A percentile compares a stretch with the other conserved stretches of the same genome.
phyloP scores from a whole-genome alignment of 768 basidiomycete species.

The Termitomyces sp. region DNA sequence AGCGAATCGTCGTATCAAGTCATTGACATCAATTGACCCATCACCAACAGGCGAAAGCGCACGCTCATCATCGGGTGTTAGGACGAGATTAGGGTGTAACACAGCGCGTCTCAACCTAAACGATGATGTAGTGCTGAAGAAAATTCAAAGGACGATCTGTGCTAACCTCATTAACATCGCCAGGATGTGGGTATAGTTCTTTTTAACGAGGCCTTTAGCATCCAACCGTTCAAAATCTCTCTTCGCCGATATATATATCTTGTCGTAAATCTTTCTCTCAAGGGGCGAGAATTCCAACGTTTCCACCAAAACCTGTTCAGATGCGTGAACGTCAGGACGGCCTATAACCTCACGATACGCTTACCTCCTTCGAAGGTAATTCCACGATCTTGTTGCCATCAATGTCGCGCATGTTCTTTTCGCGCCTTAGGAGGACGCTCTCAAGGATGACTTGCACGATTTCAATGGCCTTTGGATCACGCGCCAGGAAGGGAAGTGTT shows the following conservation, averaged over 20 bases:
- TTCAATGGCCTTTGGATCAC: conserved; percentile 89
- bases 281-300: conserved; percentile 73
- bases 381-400: conserved; percentile 88
- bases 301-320: conserved; percentile 56
- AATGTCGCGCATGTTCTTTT: conserved; percentile 87
- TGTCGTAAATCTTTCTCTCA: conserved; percentile 87
- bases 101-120: conserved; percentile 68
- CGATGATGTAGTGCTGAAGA: background rate
- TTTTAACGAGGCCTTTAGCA: conserved; percentile 71
- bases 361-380: conserved; percentile 79
- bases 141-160: background rate
- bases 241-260: conserved; percentile 77
- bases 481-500: conserved; percentile 85
- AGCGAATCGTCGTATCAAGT: conserved; percentile 51
- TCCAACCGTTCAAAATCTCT: conserved; percentile 74
- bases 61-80: conserved; percentile 43
- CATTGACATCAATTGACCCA: conserved; percentile 48
- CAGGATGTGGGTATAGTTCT: conserved; percentile 83
- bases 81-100: conserved; percentile 82
- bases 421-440: conserved; percentile 79
- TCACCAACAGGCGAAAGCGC: conserved; percentile 32
- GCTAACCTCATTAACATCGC: conserved; percentile 91
- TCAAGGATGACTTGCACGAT: conserved; percentile 94
- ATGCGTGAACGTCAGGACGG: background rate
- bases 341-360: background rate